Conservation (phyloP, 768 basidiomycete genomes). For the Macrolepiota dolichaula region DNA sequence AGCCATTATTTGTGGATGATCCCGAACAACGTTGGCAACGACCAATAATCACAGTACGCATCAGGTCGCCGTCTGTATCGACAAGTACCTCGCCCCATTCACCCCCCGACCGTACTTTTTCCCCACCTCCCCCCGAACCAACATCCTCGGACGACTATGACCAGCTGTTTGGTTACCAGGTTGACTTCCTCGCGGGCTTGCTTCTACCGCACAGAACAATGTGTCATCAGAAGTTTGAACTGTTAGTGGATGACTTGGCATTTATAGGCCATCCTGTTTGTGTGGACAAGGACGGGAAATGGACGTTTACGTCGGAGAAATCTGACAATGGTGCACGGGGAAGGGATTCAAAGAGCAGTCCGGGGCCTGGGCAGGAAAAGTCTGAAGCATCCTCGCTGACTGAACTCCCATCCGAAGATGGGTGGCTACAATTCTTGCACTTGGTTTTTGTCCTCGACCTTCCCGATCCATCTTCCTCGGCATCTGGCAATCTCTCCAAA, state of each 20-base stretch:
- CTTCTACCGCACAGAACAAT: slow-evolving; percentile 75
- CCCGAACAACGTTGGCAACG: slow-evolving; percentile 66
- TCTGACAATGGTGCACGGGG: slow-evolving; percentile 48
- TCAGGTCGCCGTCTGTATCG: slow-evolving; percentile 51
- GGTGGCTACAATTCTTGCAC: slow-evolving; percentile 79
- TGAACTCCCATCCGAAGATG: slow-evolving; percentile 30
- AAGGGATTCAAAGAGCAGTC: slow-evolving; percentile 41
- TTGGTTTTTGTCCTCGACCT: slow-evolving; percentile 84
- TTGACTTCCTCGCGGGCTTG: slow-evolving; percentile 77
- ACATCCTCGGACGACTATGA: slow-evolving; percentile 52
- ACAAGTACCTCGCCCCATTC: slow-evolving; percentile 37
- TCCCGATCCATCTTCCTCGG: slow-evolving; percentile 85
- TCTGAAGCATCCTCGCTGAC: slow-evolving; percentile 27
- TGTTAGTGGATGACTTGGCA: slow-evolving; percentile 85
- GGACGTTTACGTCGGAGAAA: slow-evolving; percentile 73
- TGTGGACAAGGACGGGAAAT: slow-evolving; percentile 64
- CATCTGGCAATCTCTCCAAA: slow-evolving; percentile 70
- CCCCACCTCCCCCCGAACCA: slow-evolving; percentile 36
- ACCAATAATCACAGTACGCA: slow-evolving; percentile 38
- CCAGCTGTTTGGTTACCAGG: slow-evolving; percentile 72
- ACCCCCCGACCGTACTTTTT: slow-evolving; percentile 43
- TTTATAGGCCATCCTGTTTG: slow-evolving; percentile 96
- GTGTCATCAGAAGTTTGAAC: slow-evolving; percentile 93
- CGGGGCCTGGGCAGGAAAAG: slow-evolving; percentile 30
- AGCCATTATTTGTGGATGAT: slow-evolving; percentile 25